These are phyloP conservation scores for Colletotrichum liaoningense DNA, from an alignment of 2,329 filamentous ascomycete genomes.

Conservation along the genomic window DNA sequence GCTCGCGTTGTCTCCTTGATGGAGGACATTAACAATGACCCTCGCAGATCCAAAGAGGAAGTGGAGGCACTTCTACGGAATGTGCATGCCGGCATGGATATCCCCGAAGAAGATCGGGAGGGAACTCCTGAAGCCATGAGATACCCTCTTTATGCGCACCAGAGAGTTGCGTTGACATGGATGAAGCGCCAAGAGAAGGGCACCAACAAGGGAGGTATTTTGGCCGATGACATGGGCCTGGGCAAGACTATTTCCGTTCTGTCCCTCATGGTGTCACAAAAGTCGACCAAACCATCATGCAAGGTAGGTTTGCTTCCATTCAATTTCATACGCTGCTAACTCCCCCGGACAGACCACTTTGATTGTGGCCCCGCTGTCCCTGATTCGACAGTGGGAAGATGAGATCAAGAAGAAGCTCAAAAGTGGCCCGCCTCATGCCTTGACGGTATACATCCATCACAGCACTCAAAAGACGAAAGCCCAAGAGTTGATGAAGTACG, in stretches of 20 bases:
- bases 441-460: constrained; percentile 79
- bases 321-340: constrained; percentile 9
- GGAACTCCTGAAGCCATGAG: constrained; percentile 77
- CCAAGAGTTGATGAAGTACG: constrained; percentile 71
- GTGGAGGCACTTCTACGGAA: constrained; percentile 77
- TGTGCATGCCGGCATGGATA: constrained; percentile 78
- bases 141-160: constrained; percentile 81
- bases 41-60: constrained; percentile 65
- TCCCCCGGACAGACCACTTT: constrained; percentile 73
- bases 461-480: constrained; percentile 66
- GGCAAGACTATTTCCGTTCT: constrained; percentile 88
- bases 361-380: constrained; percentile 82
- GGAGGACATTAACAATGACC: constrained; percentile 50
- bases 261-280: constrained; percentile 77
- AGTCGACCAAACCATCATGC: constrained; percentile 59
- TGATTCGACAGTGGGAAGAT: constrained; percentile 86
- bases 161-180: constrained; percentile 82
- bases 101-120: constrained; percentile 70
- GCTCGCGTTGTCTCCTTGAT: constrained; percentile 23
- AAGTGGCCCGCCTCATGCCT: constrained; percentile 54
- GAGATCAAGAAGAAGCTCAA: constrained; percentile 81
- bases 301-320: constrained; percentile 41
- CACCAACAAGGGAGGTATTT: constrained; percentile 80
- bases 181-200: constrained; percentile 80
- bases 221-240: constrained; percentile 86